Base-by-base conservation (phyloP, 306 rosid species). In the Boehmeria nivea region DNA sequence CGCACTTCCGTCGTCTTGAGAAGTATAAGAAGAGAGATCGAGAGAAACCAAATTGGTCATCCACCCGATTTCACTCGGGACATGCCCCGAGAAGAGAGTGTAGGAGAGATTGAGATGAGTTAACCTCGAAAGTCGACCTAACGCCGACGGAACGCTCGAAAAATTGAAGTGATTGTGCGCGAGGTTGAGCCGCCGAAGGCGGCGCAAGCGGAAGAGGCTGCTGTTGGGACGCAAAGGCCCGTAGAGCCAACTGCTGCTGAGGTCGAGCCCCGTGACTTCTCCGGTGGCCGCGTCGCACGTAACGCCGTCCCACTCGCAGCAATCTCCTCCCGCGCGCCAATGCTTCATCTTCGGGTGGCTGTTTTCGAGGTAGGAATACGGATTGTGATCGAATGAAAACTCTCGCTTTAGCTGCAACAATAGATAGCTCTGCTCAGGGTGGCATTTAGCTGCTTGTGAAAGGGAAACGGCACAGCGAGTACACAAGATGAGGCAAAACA, bases 121-220 rank as follows among this genome's bases (percentile, higher is more conserved):
- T 26, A 57, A 26, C 50, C 62, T 57, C 4, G 38, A 42, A 13
- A 57, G 50, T 4, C 7, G 20, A 16, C 50, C 37, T 12, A 57
- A 57, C 15, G 18, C 17, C 12, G 62, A n/a, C 2, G 62, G 50
- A 22, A 57, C 21, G n/a, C 0, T 6, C 9, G 50, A 42, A 10
- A 0, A 19, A 42, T 10, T 39, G 63, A 57, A 57, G 63, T 57
- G 0, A 17, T 43, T 58, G 37, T 0, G 8, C 24, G 63, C 26
- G n/a, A 42, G 63, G 17, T 58, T 43, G 63, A 58, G 63, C 2
- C 25, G n/a, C 11, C 13, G 44, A 6, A 54, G 59, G n/a, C n/a
- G 44, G 31, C 15, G 8, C 43, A 54, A 21, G 24, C 14, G 4
- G 44, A 54, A 54, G 59, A 54, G 59, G 43, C 59, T 54, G 26